Evolutionary conservation across 148 eudicot genomes (phyloP), one percentile per base, ranked within the genome.

Genomic region (Pharnaceum exiguum): DNA sequence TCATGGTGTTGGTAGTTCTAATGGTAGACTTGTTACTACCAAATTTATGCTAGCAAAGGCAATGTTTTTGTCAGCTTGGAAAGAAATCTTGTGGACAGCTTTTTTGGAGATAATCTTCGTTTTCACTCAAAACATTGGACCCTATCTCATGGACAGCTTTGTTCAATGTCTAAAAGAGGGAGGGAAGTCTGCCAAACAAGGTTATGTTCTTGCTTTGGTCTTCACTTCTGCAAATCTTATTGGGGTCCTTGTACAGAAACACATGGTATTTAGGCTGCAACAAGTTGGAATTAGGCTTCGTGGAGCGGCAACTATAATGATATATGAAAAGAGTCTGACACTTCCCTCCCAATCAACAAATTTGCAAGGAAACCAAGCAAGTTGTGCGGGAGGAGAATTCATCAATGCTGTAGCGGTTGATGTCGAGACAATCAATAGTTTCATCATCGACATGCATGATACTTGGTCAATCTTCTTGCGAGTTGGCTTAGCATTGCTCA

Each of bases 131-230:
- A 46, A 35, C 26, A 36, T 60, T 7, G 5, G 44, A 35, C 65
- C 65, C 16, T 60, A 60, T 47, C 55, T 48, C 4, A 60, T 60
- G n/a, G 65, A 60, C 38, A 25, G 25, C 28, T 60, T 60, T 48
- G 55, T 60, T 19, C 45, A 60, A 19, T 60, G 55, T 16, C 55
- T 60, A 23, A 59, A 32, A 48, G 65, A 35, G 11, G 18, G 16
- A 17, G 46, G 13, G 30, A 2, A 12, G 23, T 59, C 21, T 10
- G 22, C 13, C 3, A 30, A 46, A 21, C 52, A 46, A 9, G 53
- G 63, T 28, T 46, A 46, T 22, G 6, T 22, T 30, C 48, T 59
- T 33, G 63, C 42, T 21, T 19, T 59, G 2, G 23, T 19, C 0
- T 59, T 59, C 23, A 44, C 26, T 21, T 13, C 29, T 30, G 29